Base-by-base conservation (phyloP, 2,329 filamentous ascomycete genomes). In the Xylaria sp. region DNA sequence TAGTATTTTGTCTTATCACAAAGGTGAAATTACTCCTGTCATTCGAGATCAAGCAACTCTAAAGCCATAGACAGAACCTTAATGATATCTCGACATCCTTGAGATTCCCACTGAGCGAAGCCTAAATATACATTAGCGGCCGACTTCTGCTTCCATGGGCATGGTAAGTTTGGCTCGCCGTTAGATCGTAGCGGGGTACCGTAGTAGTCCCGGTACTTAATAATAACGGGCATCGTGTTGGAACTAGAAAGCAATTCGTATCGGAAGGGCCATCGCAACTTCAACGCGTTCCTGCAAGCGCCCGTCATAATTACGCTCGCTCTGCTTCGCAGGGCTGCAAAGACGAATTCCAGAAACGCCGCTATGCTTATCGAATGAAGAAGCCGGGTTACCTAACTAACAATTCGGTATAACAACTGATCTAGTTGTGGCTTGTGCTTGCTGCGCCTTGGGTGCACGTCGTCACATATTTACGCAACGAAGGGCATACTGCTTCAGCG, bases 151-250 rank as follows among this genome's bases (percentile, higher is more conserved):
- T 57, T 51, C 61, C 61, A 65, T 33, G 33, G 46, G 23, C 49
- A 42, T 20, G 65, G 65, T 64, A 65, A 67, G n/a, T 51, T 57
- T 46, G 56, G 61, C 38, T 49, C 59, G 49, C 57, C 60, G 60
- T 59, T 64, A 31, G 53, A 59, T 46, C 38, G 54, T 49, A 54
- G 53, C 53, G 62, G 53, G 54, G 62, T 56, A 33, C 13, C 15
- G 38, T 40, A 6, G 38, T 40, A 17, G 13, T 15, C 15, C 13
- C 6, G 10, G 36, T 44, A 40, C 23, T n/a, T 20, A 5, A 9
- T 48, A 11, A 31, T n/a, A 23, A 28, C 53, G 26, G 49, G 26
- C 33, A 56, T 56, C 31, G 31, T 15, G n/a, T 56, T 38, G 33
- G 33, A 38, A 17, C n/a, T 6, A 57, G 20, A 40, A 9, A 40